These are phyloP conservation scores for Capillidium rhysosporum DNA, from an alignment of 371 early-diverging fungal species.

Conservation along the genomic window DNA sequence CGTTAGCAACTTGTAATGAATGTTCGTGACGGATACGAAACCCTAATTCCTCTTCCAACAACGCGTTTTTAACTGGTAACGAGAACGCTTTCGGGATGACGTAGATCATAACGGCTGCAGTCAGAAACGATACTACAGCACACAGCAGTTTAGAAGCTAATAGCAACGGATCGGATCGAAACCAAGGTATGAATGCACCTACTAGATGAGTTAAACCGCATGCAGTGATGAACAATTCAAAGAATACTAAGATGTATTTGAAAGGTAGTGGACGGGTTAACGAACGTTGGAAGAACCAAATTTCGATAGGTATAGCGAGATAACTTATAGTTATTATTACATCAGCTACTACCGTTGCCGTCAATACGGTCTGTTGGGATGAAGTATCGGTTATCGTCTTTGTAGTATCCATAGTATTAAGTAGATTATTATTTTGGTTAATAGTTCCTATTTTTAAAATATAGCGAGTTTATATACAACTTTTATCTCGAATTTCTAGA, in stretches of 20 bases:
- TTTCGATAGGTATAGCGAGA: conserved; percentile 6
- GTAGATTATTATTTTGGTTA: too few relatives aligned
- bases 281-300: conserved; percentile 5
- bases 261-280: conserved; percentile 2
- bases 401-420: too few relatives aligned
- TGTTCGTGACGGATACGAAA: conserved; percentile 3
- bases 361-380: too few relatives aligned
- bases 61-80: conserved; percentile 2
- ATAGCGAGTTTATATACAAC: too few relatives aligned
- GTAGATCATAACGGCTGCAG: conserved; percentile 2
- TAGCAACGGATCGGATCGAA: background rate
- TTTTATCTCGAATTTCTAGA: too few relatives aligned
- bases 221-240: conserved; percentile 2
- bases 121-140: background rate
- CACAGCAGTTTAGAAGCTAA: background rate
- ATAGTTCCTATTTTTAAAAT: too few relatives aligned
- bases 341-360: conserved; percentile 3
- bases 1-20: background rate
- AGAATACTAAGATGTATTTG: conserved; percentile 3
- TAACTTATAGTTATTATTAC: conserved; percentile 2
- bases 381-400: too few relatives aligned
- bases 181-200: background rate
- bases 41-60: conserved; percentile 4
- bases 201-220: conserved; percentile 6
- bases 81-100: conserved; percentile 5